phyloP scores from a whole-genome alignment of 2,329 filamentous ascomycete genomes.

The Trichoderma koningii region DNA sequence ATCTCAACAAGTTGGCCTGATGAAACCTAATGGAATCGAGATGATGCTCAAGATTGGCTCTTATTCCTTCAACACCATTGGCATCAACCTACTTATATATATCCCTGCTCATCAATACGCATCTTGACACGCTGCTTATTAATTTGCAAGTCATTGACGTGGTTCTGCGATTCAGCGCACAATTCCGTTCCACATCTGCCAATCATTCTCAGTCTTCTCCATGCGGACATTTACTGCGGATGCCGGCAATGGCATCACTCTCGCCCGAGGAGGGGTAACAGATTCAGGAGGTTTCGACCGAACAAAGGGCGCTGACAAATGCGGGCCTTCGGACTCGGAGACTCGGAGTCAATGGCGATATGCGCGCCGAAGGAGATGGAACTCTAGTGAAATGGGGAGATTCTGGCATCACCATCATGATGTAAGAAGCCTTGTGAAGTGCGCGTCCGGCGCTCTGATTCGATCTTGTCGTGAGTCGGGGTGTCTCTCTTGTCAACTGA shows the following conservation, averaged over 20 bases:
- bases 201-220: neutral
- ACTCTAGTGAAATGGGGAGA: neutral
- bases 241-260: neutral
- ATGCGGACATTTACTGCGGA: neutral
- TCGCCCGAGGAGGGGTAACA: neutral
- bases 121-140: neutral
- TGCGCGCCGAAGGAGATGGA: neutral
- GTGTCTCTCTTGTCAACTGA: neutral
- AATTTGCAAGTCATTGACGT: neutral
- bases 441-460: neutral
- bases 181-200: neutral
- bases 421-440: neutral
- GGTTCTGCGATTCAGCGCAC: neutral
- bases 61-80: neutral
- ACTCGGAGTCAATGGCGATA: neutral
- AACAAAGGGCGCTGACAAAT: conserved; percentile 13
- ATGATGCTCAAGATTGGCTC: neutral
- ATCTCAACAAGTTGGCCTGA: too few species aligned
- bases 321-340: neutral
- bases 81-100: neutral
- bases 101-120: neutral
- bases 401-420: neutral
- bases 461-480: neutral
- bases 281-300: neutral
- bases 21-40: neutral